A percentile compares a stretch with the other conserved stretches of the same genome.
These are phyloP conservation scores for Alternaria postmessia DNA, from an alignment of 2,329 filamentous ascomycete genomes.

Conservation along the genomic window DNA sequence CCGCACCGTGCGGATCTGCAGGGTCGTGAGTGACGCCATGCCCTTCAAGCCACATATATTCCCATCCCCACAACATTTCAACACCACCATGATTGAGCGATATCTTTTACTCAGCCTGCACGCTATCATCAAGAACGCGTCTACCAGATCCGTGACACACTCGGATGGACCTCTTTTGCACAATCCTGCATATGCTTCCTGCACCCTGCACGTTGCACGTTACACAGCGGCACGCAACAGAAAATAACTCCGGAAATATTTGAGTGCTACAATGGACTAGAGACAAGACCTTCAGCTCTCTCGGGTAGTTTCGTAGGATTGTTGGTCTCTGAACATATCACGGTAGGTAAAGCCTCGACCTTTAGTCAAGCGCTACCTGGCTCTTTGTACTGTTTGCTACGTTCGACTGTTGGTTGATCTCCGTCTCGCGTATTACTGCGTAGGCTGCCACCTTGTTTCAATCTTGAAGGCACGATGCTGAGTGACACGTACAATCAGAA, in stretches of 20 bases:
- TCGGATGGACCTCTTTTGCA: not conserved
- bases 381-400: not conserved
- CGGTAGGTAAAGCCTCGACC: not conserved
- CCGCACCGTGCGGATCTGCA: slow-evolving; percentile 16
- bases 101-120: not conserved
- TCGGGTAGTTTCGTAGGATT: not conserved
- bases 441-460: not conserved
- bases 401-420: not conserved
- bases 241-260: not conserved
- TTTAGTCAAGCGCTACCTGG: not conserved
- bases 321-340: not conserved
- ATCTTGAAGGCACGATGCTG: not conserved
- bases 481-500: not conserved
- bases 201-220: not conserved
- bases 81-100: not conserved
- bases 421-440: not conserved
- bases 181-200: not conserved
- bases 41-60: not conserved
- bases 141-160: not conserved
- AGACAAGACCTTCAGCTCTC: not conserved
- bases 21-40: slow-evolving; percentile 22
- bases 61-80: not conserved
- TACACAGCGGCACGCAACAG: not conserved
- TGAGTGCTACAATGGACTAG: not conserved
- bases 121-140: not conserved